Percentiles rank a stretch among this genome's conserved stretches.
phyloP scores from a whole-genome alignment of 257 asterid genomes.

The Ajuga chamaepitys region DNA sequence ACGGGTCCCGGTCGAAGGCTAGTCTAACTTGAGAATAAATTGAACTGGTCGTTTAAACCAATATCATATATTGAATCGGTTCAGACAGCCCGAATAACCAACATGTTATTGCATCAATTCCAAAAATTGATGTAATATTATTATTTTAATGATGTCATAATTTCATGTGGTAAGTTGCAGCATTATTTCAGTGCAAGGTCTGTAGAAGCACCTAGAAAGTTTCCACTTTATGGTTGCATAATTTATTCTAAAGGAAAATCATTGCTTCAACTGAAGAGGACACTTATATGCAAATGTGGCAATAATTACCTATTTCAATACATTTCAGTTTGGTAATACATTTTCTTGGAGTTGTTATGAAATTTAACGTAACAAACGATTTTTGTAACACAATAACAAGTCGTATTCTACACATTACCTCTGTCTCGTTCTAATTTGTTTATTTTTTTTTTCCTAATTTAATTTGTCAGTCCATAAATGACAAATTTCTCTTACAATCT shows the following conservation, averaged over 20 bases:
- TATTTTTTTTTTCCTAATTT: too few species aligned
- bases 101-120: too few species aligned
- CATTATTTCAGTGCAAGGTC: not conserved
- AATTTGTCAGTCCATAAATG: too few species aligned
- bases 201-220: not conserved
- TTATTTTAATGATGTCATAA: too few species aligned
- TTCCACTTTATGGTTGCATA: not conserved
- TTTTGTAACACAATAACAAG: not conserved
- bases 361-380: not conserved
- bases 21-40: too few species aligned
- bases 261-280: not conserved
- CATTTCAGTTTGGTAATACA: constrained; percentile 13
- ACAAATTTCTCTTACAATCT: too few species aligned
- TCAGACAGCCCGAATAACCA: too few species aligned
- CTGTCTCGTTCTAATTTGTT: too few species aligned
- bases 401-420: too few species aligned
- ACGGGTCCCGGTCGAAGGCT: too few species aligned
- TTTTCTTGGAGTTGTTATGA: not conserved
- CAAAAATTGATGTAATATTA: not conserved
- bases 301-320: not conserved
- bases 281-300: constrained; percentile 7
- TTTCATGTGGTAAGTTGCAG: not conserved
- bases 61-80: too few species aligned
- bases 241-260: constrained; percentile 10
- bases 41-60: too few species aligned